Evolutionary conservation across 768 basidiomycete genomes (phyloP).

Genomic region (Amanita phalloides): DNA sequence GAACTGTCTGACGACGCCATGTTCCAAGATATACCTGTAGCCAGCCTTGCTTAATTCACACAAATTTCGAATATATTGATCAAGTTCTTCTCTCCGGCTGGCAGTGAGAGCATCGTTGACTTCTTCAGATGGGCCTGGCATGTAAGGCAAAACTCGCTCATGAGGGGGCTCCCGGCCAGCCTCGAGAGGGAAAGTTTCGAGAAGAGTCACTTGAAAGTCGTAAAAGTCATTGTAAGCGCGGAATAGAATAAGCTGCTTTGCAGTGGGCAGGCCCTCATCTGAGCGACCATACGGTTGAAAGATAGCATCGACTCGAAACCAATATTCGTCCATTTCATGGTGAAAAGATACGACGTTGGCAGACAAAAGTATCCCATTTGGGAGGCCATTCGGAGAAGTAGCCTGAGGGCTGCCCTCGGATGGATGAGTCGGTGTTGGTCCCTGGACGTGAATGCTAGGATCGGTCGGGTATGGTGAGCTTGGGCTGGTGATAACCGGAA

Average conservation of each 20-base stretch:
- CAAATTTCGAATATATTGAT: slow-evolving; percentile 78
- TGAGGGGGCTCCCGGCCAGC: slow-evolving; percentile 67
- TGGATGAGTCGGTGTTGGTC: slow-evolving; percentile 18
- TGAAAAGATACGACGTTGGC: slow-evolving; percentile 96
- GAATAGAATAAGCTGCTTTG: slow-evolving; percentile 80
- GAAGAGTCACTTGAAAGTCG: slow-evolving; percentile 86
- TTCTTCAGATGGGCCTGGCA: slow-evolving; percentile 87
- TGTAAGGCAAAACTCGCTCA: slow-evolving; percentile 81
- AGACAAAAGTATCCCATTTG: slow-evolving; percentile 75
- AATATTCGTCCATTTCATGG: slow-evolving; percentile 90
- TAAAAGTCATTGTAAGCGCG: slow-evolving; percentile 98
- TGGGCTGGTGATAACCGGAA: slow-evolving; percentile 32
- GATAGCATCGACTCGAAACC: slow-evolving; percentile 89
- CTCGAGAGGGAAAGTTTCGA: slow-evolving; percentile 83
- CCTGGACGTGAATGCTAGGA: slow-evolving; percentile 10
- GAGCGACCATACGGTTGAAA: slow-evolving; percentile 74
- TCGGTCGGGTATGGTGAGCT: slow-evolving; percentile 17
- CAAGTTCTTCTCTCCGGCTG: slow-evolving; percentile 70
- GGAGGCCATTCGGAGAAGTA: slow-evolving; percentile 39
- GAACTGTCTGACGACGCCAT: slow-evolving; percentile 73
- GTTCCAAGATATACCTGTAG: slow-evolving; percentile 73
- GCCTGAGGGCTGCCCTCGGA: slow-evolving; percentile 21
- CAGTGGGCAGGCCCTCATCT: slow-evolving; percentile 49
- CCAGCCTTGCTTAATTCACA: slow-evolving; percentile 58
- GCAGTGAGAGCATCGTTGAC: slow-evolving; percentile 82